A percentile compares a stretch with the other conserved stretches of the same genome.
phyloP scores from a whole-genome alignment of 306 rosid genomes.

The Casuarina equisetifolia region DNA sequence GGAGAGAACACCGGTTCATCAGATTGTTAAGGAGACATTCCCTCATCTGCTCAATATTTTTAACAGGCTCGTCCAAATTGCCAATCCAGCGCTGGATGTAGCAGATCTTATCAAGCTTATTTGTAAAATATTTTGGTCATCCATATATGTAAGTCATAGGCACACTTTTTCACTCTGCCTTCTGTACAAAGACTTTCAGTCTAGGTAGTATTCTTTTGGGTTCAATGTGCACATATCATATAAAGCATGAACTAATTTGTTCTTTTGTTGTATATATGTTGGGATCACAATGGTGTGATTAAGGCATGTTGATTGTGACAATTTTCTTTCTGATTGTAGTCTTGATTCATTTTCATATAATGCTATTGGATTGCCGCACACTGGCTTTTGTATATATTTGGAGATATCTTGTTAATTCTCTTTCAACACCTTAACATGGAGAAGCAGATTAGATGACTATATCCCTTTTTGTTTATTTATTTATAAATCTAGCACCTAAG shows the following conservation, averaged over 20 bases:
- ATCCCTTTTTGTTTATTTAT: background rate
- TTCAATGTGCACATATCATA: background rate
- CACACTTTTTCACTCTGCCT: background rate
- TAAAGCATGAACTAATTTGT: background rate
- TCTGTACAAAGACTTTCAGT: background rate
- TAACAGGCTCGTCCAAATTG: constrained; percentile 76
- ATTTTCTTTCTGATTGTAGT: background rate
- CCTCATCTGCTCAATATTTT: constrained; percentile 85
- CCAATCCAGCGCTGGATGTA: constrained; percentile 78
- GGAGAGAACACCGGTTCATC: constrained; percentile 86
- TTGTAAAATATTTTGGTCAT: constrained; percentile 99
- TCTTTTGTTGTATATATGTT: background rate
- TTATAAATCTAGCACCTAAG: background rate
- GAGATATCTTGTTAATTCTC: background rate
- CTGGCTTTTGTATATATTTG: background rate
- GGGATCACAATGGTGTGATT: background rate
- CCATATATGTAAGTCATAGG: constrained; percentile 73
- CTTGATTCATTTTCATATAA: background rate
- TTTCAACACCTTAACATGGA: background rate
- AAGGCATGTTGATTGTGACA: background rate
- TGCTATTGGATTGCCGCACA: background rate
- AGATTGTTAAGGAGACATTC: constrained; percentile 89
- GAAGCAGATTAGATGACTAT: background rate
- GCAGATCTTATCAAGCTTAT: constrained; percentile 94
- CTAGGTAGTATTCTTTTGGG: background rate